phyloP scores from a whole-genome alignment of 2,329 filamentous ascomycete species.

The Endothia cerciana region DNA sequence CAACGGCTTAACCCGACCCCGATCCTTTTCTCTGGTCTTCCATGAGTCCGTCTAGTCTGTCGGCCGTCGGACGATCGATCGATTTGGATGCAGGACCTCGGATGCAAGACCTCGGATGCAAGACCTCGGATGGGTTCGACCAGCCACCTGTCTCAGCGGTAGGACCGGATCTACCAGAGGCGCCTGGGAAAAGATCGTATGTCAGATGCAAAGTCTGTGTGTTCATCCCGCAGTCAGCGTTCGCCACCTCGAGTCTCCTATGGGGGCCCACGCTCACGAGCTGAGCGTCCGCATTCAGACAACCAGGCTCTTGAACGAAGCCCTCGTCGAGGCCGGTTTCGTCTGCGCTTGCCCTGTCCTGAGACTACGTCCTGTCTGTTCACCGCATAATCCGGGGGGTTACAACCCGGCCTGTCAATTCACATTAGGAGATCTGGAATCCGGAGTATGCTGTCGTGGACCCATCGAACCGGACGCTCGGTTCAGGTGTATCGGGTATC shows the following conservation, averaged over 20 bases:
- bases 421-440: background rate
- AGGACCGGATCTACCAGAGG: background rate
- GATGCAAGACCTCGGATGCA: too few species aligned
- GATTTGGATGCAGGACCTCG: too few species aligned
- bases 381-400: background rate
- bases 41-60: background rate
- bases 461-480: background rate
- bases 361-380: background rate
- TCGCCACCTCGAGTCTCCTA: background rate
- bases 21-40: background rate
- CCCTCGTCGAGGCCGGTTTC: background rate
- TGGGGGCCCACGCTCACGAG: background rate
- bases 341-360: background rate
- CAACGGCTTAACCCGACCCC: conserved; percentile 6
- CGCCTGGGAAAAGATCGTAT: background rate
- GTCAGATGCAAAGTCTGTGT: background rate
- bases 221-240: background rate
- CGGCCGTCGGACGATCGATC: background rate
- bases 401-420: background rate
- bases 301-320: background rate
- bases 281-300: background rate
- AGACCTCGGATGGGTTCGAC: background rate
- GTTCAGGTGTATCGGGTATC: conserved; percentile 5
- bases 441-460: background rate
- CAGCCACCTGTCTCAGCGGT: conserved; percentile 11